phyloP scores from a whole-genome alignment of 768 basidiomycete genomes.

The Pleurotus djamor region DNA sequence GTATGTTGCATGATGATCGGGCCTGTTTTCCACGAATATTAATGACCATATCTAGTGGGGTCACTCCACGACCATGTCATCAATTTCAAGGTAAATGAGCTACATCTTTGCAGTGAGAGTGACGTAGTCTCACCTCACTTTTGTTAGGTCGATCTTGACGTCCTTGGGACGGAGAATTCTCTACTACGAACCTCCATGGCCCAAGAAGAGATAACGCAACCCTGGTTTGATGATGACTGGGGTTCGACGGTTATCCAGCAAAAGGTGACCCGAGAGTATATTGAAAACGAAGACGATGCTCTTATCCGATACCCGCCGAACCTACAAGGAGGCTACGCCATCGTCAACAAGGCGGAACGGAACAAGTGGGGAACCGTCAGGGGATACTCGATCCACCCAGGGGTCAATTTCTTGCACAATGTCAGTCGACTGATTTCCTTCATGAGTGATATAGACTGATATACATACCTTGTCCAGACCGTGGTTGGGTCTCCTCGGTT shows the following conservation, averaged over 20 bases:
- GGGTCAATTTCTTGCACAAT: slow-evolving; percentile 49
- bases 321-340: slow-evolving; percentile 53
- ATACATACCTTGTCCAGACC: slow-evolving; percentile 28
- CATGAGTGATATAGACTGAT: neutral
- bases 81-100: slow-evolving; percentile 44
- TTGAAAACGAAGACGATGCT: slow-evolving; percentile 49
- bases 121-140: neutral
- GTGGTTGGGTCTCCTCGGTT: slow-evolving; percentile 59
- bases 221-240: slow-evolving; percentile 66
- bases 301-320: slow-evolving; percentile 50
- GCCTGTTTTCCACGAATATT: neutral
- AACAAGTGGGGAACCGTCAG: slow-evolving; percentile 58
- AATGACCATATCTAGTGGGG: slow-evolving; percentile 41
- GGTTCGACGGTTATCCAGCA: slow-evolving; percentile 55
- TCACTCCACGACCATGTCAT: slow-evolving; percentile 69
- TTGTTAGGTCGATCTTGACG: slow-evolving; percentile 60
- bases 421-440: slow-evolving; percentile 20
- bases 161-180: slow-evolving; percentile 60
- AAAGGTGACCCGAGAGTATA: slow-evolving; percentile 42
- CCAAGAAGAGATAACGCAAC: slow-evolving; percentile 45
- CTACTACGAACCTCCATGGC: slow-evolving; percentile 47
- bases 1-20: slow-evolving; percentile 27
- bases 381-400: slow-evolving; percentile 63
- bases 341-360: slow-evolving; percentile 49
- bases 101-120: neutral